Evolutionary conservation across 495 filamentous ascomycete genomes (phyloP), one percentile per base, ranked within the genome.

Genomic region (Penicillium macrosclerotiorum): DNA sequence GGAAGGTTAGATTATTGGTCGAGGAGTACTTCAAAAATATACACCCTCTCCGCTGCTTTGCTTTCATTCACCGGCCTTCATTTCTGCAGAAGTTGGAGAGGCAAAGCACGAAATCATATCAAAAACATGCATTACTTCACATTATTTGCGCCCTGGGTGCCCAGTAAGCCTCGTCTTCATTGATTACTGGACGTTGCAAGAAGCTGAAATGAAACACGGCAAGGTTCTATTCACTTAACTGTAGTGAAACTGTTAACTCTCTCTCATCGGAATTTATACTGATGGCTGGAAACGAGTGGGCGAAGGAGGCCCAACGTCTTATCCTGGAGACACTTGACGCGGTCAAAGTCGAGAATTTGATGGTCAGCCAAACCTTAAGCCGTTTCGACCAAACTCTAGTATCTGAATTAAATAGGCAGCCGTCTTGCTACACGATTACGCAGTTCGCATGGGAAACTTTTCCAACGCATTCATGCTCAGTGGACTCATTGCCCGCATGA

Each of bases 391-490:
- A 0, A 19, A n/a, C n/a, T n/a, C n/a, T n/a, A n/a, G n/a, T 11
- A n/a, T 11, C 41, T 35, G 20, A 42, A 6, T 34, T 17, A 14
- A 3, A 27, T 19, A 67, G 63, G 55, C 60, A 1, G 44, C 64
- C 0, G 59, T 64, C 14, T 39, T 70, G 1, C 56, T 68, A 19
- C 59, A 66, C 33, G 64, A 68, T 33, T 59, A 64, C 37, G 60
- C 58, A 3, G 42, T 66, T 16, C 60, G 67, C 1, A 45, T 66
- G 47, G 63, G 59, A 4, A 61, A 70, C 6, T 66, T 67, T 40
- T 49, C 64, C 8, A 60, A 64, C 31, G 66, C 66, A 1, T 63
- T 66, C 24, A 68, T 69, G 64, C 46, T 69, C 9, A 65, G 64
- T 34, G 64, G 64, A 1, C 51, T 69, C 2, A 66, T 57, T 5